phyloP scores from a whole-genome alignment of 129 eudicot species.

The Pulicaria dysenterica region DNA sequence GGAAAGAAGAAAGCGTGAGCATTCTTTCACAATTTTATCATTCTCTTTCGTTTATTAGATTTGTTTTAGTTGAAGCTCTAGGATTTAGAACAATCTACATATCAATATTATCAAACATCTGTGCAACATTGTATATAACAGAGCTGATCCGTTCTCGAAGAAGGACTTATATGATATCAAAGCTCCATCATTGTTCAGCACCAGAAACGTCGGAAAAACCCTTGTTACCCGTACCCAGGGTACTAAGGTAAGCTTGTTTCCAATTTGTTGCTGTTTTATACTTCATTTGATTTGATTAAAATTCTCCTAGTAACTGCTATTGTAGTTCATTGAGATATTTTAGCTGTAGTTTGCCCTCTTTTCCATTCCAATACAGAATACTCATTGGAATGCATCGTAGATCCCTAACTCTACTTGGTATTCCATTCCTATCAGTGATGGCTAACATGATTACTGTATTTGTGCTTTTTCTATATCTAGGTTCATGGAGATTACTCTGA shows the following conservation, averaged over 20 bases:
- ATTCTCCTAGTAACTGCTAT: neutral
- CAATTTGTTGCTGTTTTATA: neutral
- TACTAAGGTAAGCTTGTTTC: slow-evolving; percentile 48
- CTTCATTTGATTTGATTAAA: neutral
- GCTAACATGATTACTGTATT: neutral
- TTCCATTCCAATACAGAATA: no score
- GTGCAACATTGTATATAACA: neutral
- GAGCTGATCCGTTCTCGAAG: slow-evolving; percentile 66
- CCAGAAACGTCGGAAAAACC: slow-evolving; percentile 59
- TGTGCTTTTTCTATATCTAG: neutral
- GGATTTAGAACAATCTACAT: neutral
- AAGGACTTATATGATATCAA: slow-evolving; percentile 81
- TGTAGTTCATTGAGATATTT: neutral
- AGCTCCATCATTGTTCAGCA: slow-evolving; percentile 54
- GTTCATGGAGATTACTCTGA: slow-evolving; percentile 37
- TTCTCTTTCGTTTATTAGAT: neutral
- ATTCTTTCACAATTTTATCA: neutral
- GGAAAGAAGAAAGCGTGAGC: slow-evolving; percentile 72
- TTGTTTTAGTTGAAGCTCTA: neutral
- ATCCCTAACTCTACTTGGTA: neutral
- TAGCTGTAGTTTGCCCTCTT: neutral
- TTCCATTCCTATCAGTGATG: neutral
- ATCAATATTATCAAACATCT: neutral
- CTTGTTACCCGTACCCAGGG: slow-evolving; percentile 84
- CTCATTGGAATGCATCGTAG: no score